Conservation (phyloP, 257 asterid genomes). For the Coffea eugenioides region DNA sequence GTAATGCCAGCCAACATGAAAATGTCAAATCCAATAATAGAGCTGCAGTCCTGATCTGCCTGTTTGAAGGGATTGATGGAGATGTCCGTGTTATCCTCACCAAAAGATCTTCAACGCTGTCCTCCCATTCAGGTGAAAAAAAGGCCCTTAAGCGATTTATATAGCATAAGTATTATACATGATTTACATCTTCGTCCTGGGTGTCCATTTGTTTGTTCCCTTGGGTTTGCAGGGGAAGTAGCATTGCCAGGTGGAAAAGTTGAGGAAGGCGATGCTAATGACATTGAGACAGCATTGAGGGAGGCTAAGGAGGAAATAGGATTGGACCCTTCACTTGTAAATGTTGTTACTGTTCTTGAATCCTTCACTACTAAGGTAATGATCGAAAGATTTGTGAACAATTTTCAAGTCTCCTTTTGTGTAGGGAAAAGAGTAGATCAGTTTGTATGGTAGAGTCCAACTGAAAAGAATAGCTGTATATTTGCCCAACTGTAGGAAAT, state of each 20-base stretch:
- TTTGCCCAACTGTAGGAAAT: background rate
- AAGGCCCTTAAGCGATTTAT: background rate
- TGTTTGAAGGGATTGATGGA: conserved; percentile 55
- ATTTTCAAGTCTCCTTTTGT: background rate
- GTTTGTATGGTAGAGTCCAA: too few species aligned
- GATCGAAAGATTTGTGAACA: background rate
- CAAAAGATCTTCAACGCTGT: conserved; percentile 58
- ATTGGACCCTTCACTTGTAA: conserved; percentile 68
- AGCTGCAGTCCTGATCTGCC: conserved; percentile 77
- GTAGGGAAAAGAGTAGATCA: too few species aligned
- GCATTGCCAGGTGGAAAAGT: conserved; percentile 84
- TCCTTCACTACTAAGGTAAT: conserved; percentile 57
- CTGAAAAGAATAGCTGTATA: background rate
- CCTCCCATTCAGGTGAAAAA: conserved; percentile 62
- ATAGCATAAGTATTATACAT: too few species aligned
- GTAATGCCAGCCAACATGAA: conserved; percentile 4
- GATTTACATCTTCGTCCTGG: background rate
- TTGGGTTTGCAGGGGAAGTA: conserved; percentile 63
- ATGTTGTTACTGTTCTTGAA: conserved; percentile 56
- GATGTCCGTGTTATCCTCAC: conserved; percentile 77
- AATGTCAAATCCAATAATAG: conserved; percentile 21
- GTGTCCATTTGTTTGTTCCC: background rate
- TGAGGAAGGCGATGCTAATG: conserved; percentile 59
- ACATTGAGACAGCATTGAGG: conserved; percentile 67
- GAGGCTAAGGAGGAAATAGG: conserved; percentile 95